Evolutionary conservation across 805 yeast genomes (phyloP), one percentile per base, ranked within the genome.

Genomic region (Sporopachydermia lactativora): DNA sequence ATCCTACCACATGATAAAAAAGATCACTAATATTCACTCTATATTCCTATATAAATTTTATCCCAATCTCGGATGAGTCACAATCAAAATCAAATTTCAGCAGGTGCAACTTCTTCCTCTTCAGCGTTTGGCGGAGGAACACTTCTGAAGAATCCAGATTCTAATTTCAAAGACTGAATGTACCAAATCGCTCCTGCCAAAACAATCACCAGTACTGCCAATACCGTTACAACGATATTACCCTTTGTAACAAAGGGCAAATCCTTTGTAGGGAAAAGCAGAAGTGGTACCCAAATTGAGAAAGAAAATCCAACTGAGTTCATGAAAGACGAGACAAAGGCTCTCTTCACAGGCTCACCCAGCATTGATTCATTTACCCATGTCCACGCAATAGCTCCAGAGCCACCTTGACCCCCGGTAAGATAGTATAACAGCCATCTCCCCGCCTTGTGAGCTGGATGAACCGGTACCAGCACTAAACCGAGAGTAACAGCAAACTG

Each of bases 371-470:
- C 44, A 38, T 41, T 41, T 8, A 41, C 44, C 44, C 44, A 41
- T n/a, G 44, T 41, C 44, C 44, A 40, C 19, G 34, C 17, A 4
- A 41, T 40, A 13, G 24, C 44, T 3, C 42, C 44, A 11, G 44
- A 19, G 3, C 37, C 41, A 15, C 13, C 6, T 4, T 19, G 3
- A 5, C 41, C 15, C 15, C 44, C 44, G 3, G 34, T 15, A 13
- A 41, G 15, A 19, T 41, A 40, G 28, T 41, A 41, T 34, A 41
- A 34, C 28, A 40, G 45, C 44, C 44, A 41, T 37, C 44, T 41
- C 8, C 14, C 3, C 14, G 43, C 31, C 36, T 41, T 41, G 17
- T 39, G 36, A 15, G 11, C 37, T 14, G 44, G 44, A 28, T 41
- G 44, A 3, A 41, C 44, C 3, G 44, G 44, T 13, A 39, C 34